These are phyloP conservation scores for Syzygium aqueum DNA, from an alignment of 345 rosid species.

Conservation along the genomic window DNA sequence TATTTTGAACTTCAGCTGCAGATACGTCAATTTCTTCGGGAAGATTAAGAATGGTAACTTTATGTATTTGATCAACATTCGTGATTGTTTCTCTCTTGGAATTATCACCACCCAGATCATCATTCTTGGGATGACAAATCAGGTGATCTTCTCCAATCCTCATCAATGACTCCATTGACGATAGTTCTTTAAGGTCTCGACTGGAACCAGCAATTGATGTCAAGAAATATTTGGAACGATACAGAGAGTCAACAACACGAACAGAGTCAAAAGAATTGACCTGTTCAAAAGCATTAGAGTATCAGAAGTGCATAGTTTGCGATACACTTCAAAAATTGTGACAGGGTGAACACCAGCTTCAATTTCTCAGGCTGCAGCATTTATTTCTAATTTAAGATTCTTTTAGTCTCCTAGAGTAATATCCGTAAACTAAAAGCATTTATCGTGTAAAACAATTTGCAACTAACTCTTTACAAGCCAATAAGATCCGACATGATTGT, in stretches of 20 bases:
- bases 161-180: slow-evolving; percentile 20
- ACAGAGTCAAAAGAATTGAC: slow-evolving; percentile 62
- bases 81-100: slow-evolving; percentile 9
- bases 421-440: not conserved
- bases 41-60: slow-evolving; percentile 81
- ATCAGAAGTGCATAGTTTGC: not conserved
- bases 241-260: slow-evolving; percentile 68
- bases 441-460: not conserved
- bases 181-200: slow-evolving; percentile 18
- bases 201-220: slow-evolving; percentile 21
- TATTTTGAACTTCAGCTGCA: slow-evolving; percentile 14
- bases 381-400: not conserved
- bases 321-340: not conserved
- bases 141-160: slow-evolving; percentile 15
- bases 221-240: slow-evolving; percentile 73
- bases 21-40: slow-evolving; percentile 46
- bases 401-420: not conserved
- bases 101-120: slow-evolving; percentile 11
- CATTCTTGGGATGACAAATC: slow-evolving; percentile 18
- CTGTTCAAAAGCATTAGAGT: slow-evolving; percentile 21
- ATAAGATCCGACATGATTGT: not conserved
- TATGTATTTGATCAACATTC: slow-evolving; percentile 39
- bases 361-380: not conserved
- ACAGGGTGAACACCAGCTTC: not conserved
- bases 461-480: not conserved